phyloP scores from a whole-genome alignment of 768 basidiomycete genomes.

The Xerocomellus dryophilus region DNA sequence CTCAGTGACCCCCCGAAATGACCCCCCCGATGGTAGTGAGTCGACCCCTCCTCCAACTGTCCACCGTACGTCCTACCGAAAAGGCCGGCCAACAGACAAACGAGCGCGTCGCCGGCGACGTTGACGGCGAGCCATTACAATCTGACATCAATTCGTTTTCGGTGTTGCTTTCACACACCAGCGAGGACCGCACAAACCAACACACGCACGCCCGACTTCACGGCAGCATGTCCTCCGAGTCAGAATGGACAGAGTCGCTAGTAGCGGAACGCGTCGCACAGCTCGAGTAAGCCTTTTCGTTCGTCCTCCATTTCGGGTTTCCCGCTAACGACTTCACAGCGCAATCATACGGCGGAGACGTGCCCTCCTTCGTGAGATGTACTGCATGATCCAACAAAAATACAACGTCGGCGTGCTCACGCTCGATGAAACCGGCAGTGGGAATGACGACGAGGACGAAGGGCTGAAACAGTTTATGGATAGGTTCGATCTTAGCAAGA shows the following conservation, averaged over 20 bases:
- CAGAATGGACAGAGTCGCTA: slow-evolving; percentile 33
- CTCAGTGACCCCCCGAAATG: slow-evolving; percentile 11
- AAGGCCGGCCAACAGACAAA: background rate
- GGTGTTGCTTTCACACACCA: background rate
- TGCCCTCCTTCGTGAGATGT: slow-evolving; percentile 71
- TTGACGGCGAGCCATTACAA: background rate
- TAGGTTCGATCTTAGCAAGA: slow-evolving; percentile 51
- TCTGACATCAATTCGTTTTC: background rate
- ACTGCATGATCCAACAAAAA: slow-evolving; percentile 56
- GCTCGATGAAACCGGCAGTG: slow-evolving; percentile 36
- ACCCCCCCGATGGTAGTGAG: background rate
- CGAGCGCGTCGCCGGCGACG: slow-evolving; percentile 10
- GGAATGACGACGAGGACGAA: slow-evolving; percentile 34
- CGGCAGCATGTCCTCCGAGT: slow-evolving; percentile 19
- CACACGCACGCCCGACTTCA: slow-evolving; percentile 1
- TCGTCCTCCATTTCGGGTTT: background rate
- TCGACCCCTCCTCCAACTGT: slow-evolving; percentile 11
- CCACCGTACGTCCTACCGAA: too few relatives aligned
- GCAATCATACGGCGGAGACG: slow-evolving; percentile 62
- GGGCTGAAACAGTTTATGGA: slow-evolving; percentile 50
- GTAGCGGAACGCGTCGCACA: slow-evolving; percentile 36
- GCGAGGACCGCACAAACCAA: background rate
- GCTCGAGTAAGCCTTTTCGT: slow-evolving; percentile 28
- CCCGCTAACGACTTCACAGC: slow-evolving; percentile 34
- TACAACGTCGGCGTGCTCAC: slow-evolving; percentile 42